phyloP scores from a whole-genome alignment of 1,284 basidiomycete species.

The Retiboletus fuscus region DNA sequence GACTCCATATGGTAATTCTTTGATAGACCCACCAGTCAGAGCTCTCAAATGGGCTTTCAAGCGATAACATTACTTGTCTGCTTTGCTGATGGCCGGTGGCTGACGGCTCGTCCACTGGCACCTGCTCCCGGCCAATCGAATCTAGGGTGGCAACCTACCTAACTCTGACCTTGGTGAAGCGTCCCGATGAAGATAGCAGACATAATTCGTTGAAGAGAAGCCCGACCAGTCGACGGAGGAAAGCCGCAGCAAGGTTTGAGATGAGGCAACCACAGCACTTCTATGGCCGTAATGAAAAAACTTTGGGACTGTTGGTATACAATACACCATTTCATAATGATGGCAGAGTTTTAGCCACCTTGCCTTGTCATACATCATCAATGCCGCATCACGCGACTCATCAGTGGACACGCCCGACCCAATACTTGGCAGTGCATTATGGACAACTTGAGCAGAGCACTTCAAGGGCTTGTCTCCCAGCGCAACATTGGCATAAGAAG shows the following conservation, averaged over 20 bases:
- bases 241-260: neutral
- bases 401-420: neutral
- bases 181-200: too few species aligned
- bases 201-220: neutral
- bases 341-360: neutral
- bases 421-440: neutral
- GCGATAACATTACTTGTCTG: too few species aligned
- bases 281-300: too few species aligned
- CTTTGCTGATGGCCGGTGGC: too few species aligned
- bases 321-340: neutral
- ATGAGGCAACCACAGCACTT: neutral
- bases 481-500: neutral
- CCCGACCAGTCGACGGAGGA: neutral
- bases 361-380: neutral
- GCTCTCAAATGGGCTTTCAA: too few species aligned
- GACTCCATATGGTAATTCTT: too few species aligned
- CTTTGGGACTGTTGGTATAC: neutral
- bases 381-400: neutral
- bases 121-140: neutral
- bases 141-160: neutral
- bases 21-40: too few species aligned
- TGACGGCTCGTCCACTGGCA: too few species aligned
- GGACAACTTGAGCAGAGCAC: neutral
- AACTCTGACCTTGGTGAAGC: neutral
- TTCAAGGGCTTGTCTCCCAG: neutral